Evolutionary conservation across 1,284 basidiomycete species (phyloP), one percentile per base, ranked within the genome.

Genomic region (Fistulina hepatica): DNA sequence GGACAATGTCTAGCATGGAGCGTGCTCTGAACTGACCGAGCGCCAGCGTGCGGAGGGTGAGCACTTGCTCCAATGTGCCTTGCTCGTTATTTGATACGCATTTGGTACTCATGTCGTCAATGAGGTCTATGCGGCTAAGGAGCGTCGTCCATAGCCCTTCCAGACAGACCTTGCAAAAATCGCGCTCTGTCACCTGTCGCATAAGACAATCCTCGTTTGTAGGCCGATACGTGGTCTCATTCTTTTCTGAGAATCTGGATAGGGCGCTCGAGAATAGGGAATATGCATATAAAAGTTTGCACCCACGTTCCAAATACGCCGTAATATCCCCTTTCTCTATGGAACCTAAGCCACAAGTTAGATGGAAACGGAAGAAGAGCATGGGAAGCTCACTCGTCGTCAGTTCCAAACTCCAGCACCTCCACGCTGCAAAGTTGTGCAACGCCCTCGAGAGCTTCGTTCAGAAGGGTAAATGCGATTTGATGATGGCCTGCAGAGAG

Each of bases 171-270:
- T 67, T 71, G 60, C 85, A 89, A 55, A 89, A 85, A 48, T 76
- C 73, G 48, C 76, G 73, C 0, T 67, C 65, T 22, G 69, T 78
- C 34, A 86, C 78, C 33, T 66, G 64, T 21, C 86, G 77, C 86
- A 91, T 90, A 37, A 90, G 69, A 52, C 86, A 90, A 51, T 76
- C 80, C 48, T 86, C 80, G 49, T 89, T 86, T 3, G 84, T 89
- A 24, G 81, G 81, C 12, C 81, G 69, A 54, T 79, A 84, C 3
- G 70, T 67, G 0, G 78, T 81, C 39, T 56, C 52, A 46, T 84
- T 81, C 34, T 58, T 55, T 19, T 71, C 59, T 1, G 76, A 76
- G 51, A 66, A 81, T 15, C 76, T 81, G 41, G 37, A 34, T 24
- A 27, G 17, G 15, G 17, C n/a, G 15, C n/a, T n/a, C n/a, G 24